These are phyloP conservation scores for Hansenula sp. DNA, from an alignment of 1,139 yeast species.

Conservation along the genomic window DNA sequence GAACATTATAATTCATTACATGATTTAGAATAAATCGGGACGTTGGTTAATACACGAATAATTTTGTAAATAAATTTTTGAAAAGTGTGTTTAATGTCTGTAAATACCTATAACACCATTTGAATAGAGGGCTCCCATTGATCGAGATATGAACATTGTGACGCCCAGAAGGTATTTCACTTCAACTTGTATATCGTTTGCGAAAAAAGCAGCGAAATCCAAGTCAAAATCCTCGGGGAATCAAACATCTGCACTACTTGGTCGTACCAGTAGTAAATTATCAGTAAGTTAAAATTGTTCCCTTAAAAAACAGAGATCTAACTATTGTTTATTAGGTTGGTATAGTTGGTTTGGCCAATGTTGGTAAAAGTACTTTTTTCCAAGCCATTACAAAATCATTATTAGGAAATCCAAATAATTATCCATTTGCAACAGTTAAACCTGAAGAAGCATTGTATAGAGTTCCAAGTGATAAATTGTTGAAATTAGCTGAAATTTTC, in stretches of 20 bases:
- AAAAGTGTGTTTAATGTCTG: too few relatives aligned
- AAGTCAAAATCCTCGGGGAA: neutral
- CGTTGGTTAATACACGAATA: neutral
- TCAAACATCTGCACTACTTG: conserved; percentile 30
- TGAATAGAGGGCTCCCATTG: too few relatives aligned
- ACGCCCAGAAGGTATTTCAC: conserved; percentile 6
- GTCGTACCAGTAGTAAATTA: conserved; percentile 53
- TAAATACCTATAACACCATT: too few relatives aligned
- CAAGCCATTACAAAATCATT: conserved; percentile 68
- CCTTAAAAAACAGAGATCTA: too few relatives aligned
- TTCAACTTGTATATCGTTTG: conserved; percentile 1
- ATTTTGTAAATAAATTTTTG: too few relatives aligned
- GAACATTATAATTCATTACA: conserved; percentile 90
- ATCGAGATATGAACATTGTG: neutral
- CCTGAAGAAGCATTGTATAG: conserved; percentile 63
- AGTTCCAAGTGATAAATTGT: conserved; percentile 50
- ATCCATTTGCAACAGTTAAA: conserved; percentile 76
- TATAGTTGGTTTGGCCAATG: conserved; percentile 74
- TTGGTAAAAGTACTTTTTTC: conserved; percentile 67
- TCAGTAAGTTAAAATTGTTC: conserved; percentile 21
- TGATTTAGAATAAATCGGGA: conserved; percentile 28
- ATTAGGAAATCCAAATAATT: conserved; percentile 73
- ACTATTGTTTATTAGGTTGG: conserved; percentile 26
- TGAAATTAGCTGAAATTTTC: conserved; percentile 40
- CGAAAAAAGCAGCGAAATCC: conserved; percentile 11